Conservation (phyloP, 2,329 filamentous ascomycete genomes). For the Hawksworthiomyces lignivorus region DNA sequence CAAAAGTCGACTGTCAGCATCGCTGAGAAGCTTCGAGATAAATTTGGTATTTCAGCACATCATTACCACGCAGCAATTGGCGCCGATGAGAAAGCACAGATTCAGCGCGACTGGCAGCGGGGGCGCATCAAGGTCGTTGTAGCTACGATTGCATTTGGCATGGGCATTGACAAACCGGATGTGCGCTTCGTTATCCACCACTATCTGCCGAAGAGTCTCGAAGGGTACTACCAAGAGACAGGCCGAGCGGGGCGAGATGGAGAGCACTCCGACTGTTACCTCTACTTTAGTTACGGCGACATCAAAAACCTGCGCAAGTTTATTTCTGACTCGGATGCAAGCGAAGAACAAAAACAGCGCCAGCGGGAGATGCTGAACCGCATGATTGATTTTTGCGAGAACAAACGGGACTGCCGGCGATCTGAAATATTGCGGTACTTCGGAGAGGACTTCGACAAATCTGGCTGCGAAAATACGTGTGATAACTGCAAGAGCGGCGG, state of each 20-base stretch:
- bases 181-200: conserved; percentile 96
- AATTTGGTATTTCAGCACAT: conserved; percentile 61
- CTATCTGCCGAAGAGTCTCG: conserved; percentile 84
- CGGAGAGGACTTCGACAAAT: conserved; percentile 68
- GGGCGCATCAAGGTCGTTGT: conserved; percentile 82
- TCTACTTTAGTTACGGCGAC: conserved; percentile 81
- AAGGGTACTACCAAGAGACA: conserved; percentile 98
- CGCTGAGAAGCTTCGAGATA: conserved; percentile 56
- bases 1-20: conserved; percentile 75
- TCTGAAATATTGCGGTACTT: conserved; percentile 91
- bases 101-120: conserved; percentile 77
- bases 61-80: conserved; percentile 83
- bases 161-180: conserved; percentile 99
- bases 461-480: conserved; percentile 67
- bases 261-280: conserved; percentile 75
- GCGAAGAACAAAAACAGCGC: conserved; percentile 68
- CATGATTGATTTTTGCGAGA: conserved; percentile 84
- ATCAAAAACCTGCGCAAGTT: conserved; percentile 65
- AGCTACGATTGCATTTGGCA: conserved; percentile 96
- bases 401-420: conserved; percentile 77
- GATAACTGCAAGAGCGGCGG: conserved; percentile 80
- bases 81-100: conserved; percentile 55
- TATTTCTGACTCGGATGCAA: conserved; percentile 76
- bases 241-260: conserved; percentile 91
- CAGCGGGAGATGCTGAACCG: conserved; percentile 79